Conservation (phyloP, 1,284 basidiomycete species). For the Trametes versicolor region DNA sequence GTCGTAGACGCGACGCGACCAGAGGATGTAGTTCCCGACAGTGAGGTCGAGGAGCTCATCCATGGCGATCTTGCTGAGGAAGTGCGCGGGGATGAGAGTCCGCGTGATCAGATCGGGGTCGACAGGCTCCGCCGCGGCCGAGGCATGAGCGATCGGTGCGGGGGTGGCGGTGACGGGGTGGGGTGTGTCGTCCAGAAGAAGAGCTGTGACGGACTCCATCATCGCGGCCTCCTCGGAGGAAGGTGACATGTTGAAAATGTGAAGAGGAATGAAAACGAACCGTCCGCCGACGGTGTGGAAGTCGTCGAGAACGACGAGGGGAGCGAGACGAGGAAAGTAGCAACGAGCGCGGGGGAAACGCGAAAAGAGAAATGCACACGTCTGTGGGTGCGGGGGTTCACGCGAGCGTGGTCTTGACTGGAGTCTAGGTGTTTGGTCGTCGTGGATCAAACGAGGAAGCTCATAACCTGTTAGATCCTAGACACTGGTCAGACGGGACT, state of each 20-base stretch:
- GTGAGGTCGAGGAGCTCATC: conserved; percentile 12
- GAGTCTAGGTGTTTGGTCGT: not conserved
- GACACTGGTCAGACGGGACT: not conserved
- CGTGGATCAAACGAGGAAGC: conserved; percentile 4
- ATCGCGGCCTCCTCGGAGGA: too few species aligned
- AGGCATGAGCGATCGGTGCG: not conserved
- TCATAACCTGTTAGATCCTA: conserved; percentile 9
- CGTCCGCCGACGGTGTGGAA: not conserved
- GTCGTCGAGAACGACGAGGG: not conserved
- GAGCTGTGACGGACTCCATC: not conserved
- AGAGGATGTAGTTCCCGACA: conserved; percentile 11
- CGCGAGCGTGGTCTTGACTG: not conserved
- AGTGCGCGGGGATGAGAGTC: conserved; percentile 2
- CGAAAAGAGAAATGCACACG: not conserved
- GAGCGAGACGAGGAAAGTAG: not conserved
- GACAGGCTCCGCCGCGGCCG: not conserved
- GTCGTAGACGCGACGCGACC: conserved; percentile 1
- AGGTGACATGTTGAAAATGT: conserved; percentile 9
- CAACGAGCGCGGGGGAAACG: not conserved
- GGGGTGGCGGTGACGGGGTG: not conserved
- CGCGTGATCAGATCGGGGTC: conserved; percentile 5
- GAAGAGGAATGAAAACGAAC: conserved; percentile 4
- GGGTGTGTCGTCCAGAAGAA: not conserved
- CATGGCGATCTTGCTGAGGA: not conserved
- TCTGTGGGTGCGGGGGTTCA: conserved; percentile 6